Percentiles rank a stretch among this genome's conserved stretches.
These are phyloP conservation scores for Dactylellina leptospora DNA, from an alignment of 2,329 filamentous ascomycete genomes.

Conservation along the genomic window DNA sequence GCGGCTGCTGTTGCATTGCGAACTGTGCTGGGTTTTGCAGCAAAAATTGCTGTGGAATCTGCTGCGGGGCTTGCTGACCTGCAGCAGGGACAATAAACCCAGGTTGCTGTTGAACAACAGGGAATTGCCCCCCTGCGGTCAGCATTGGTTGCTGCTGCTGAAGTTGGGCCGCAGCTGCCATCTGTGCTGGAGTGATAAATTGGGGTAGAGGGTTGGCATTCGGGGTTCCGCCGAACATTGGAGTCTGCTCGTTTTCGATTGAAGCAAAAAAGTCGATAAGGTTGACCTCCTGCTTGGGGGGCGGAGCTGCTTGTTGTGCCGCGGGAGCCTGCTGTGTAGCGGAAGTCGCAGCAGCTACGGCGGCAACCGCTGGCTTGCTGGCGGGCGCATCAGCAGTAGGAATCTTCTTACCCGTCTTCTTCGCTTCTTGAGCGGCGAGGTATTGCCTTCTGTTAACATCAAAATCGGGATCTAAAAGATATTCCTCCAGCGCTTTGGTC, in stretches of 20 bases:
- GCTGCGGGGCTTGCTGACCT: constrained; percentile 56
- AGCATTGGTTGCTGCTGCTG: constrained; percentile 53
- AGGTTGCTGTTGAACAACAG: constrained; percentile 58
- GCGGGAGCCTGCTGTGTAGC: constrained; percentile 58
- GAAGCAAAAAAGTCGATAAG: constrained; percentile 95
- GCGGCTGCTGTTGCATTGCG: constrained; percentile 62
- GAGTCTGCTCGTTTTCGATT: constrained; percentile 86
- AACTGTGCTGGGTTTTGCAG: constrained; percentile 56
- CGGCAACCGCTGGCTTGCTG: constrained; percentile 57
- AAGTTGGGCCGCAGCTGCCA: constrained; percentile 59
- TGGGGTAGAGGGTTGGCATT: constrained; percentile 60
- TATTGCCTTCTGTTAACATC: constrained; percentile 93
- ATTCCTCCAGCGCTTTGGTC: constrained; percentile 88
- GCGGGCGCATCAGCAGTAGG: constrained; percentile 59
- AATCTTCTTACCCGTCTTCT: constrained; percentile 64
- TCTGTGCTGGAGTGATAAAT: constrained; percentile 62
- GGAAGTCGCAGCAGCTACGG: constrained; percentile 55
- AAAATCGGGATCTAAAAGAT: constrained; percentile 92
- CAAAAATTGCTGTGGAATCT: constrained; percentile 49
- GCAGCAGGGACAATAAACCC: constrained; percentile 55
- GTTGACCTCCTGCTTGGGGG: constrained; percentile 66
- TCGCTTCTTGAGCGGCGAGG: constrained; percentile 82
- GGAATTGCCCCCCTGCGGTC: constrained; percentile 55
- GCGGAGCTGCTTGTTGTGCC: constrained; percentile 68
- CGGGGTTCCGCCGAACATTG: constrained; percentile 65